Base-by-base conservation (phyloP, 1,284 basidiomycete species). In the Cutaneotrichosporon dermatis region DNA sequence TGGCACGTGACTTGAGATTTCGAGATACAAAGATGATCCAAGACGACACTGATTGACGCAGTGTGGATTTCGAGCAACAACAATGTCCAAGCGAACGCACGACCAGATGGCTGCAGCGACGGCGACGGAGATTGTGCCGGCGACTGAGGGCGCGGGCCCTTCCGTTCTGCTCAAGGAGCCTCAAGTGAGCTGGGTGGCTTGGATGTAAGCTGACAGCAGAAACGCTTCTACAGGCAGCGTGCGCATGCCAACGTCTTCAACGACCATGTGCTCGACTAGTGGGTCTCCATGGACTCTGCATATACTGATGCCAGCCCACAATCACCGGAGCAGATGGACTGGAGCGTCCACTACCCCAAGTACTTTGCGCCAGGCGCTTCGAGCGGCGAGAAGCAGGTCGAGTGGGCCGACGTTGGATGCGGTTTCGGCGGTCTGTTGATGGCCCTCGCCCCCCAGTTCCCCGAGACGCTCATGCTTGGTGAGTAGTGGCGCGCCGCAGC, bases 161-260 rank as follows among this genome's bases (percentile, higher is more conserved):
- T 56, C 57, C 33, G 59, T 67, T 40, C 57, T 57, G 4, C 63
- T 74, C 13, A 63, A 66, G 49, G 67, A 69, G 39, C 72, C 72
- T 9, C 72, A 74, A 60, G 72, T 72, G 51, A 50, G 67, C 33
- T 60, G 15, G 1, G 6, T 11, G 11, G 7, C 15, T 8, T 1
- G 4, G 2, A 6, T 7, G 5, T 34, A 33, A 39, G 39, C 59
- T 63, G 51, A 60, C 44, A 9, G 2, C 59, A 96, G 89, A 98
- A 98, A 88, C 86, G 89, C 71, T 91, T 90, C 79, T 99, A 99
- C 78, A 84, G 96, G 25, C 96, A 99, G 76, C 84, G 96, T 58
- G 96, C 95, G 4, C 95, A 99, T 75, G 94, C 95, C 6, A 99
- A 99, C 76, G 95, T 95, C 1, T 98, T 99, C 79, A 91, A 90